Percentiles rank a stretch among this genome's conserved stretches.
Conservation (phyloP, 169 alveolate genomes). For the Plasmodium malariae region DNA sequence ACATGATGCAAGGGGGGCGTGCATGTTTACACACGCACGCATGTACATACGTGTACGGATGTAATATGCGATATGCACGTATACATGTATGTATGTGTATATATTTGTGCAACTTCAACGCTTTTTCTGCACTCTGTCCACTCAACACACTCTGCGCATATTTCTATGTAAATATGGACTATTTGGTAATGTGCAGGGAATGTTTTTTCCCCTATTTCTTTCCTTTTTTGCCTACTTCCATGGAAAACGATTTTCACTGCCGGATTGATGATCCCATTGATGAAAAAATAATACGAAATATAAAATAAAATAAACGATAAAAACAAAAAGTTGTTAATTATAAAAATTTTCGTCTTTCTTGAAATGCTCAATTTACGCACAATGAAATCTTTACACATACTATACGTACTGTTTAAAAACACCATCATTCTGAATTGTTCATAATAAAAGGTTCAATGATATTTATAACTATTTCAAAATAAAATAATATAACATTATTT, state of each 20-base stretch:
- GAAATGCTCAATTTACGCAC: constrained; percentile 10
- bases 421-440: not conserved
- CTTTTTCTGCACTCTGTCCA: not conserved
- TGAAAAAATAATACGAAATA: constrained; percentile 47
- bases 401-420: constrained; percentile 4
- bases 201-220: no score
- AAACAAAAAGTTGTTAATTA: constrained; percentile 44
- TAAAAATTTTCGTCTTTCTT: constrained; percentile 10
- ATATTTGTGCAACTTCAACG: not conserved
- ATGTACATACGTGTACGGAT: not conserved
- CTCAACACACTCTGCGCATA: no score
- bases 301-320: constrained; percentile 51
- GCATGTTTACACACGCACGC: not conserved
- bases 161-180: no score
- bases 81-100: not conserved
- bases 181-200: no score
- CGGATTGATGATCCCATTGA: constrained; percentile 67
- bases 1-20: not conserved
- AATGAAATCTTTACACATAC: constrained; percentile 8
- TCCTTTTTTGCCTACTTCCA: constrained; percentile 44
- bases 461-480: not conserved
- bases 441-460: not conserved
- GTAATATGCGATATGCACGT: no score
- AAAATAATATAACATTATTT: not conserved
- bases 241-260: constrained; percentile 67